These are phyloP conservation scores for Allomyces macrogynus DNA, from an alignment of 192 early-diverging fungal species.

Conservation along the genomic window DNA sequence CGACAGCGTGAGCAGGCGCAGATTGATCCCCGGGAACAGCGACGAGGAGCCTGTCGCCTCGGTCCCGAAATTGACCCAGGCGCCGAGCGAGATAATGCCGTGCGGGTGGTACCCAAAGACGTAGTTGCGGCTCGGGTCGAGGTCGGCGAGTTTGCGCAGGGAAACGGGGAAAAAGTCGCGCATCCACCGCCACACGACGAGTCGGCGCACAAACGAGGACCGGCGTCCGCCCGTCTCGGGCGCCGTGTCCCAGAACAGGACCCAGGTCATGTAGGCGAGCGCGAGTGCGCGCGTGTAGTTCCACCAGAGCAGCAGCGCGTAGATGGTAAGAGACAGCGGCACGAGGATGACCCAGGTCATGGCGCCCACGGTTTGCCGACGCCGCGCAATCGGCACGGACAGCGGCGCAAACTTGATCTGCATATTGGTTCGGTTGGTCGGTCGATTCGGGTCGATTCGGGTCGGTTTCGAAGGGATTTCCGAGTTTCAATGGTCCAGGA, in stretches of 20 bases:
- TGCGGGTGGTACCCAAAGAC: constrained; percentile 90
- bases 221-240: constrained; percentile 62
- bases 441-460: not conserved
- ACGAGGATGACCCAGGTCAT: constrained; percentile 37
- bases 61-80: constrained; percentile 60
- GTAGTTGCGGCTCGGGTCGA: constrained; percentile 69
- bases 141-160: constrained; percentile 57
- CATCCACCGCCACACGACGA: constrained; percentile 56
- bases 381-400: constrained; percentile 35
- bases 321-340: constrained; percentile 30
- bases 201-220: constrained; percentile 22
- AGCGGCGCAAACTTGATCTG: constrained; percentile 41
- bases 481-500: too few relatives aligned
- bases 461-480: too few relatives aligned
- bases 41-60: constrained; percentile 55
- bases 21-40: constrained; percentile 56
- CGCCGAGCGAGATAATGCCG: constrained; percentile 71
- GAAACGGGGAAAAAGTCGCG: constrained; percentile 63
- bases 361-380: constrained; percentile 43
- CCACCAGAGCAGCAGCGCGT: constrained; percentile 36
- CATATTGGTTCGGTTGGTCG: not conserved
- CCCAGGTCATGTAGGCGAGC: constrained; percentile 55
- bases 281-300: constrained; percentile 31
- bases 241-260: constrained; percentile 44
- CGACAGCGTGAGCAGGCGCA: constrained; percentile 59